Evolutionary conservation across 2,329 filamentous ascomycete species (phyloP).

Genomic region (Phaeosphaeria sp.): DNA sequence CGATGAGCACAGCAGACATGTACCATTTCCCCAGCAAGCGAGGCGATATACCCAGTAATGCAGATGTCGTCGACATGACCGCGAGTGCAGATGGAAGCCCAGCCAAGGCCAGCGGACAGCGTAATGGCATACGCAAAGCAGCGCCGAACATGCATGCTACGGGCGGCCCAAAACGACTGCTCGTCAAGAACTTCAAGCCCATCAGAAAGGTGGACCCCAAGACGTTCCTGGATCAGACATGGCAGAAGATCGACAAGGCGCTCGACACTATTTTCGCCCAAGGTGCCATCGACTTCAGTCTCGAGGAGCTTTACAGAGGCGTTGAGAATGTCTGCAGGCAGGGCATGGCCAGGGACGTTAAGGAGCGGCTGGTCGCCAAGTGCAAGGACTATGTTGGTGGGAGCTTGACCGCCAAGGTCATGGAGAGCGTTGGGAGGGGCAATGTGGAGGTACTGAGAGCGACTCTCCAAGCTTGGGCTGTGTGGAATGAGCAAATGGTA

Average conservation of each 20-base stretch:
- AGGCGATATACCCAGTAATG: not conserved
- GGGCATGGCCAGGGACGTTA: constrained; percentile 73
- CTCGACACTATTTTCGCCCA: constrained; percentile 76
- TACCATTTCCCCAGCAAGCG: constrained; percentile 45
- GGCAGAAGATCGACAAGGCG: constrained; percentile 75
- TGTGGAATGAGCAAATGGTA: constrained; percentile 81
- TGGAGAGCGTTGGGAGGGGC: constrained; percentile 62
- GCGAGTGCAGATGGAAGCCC: constrained; percentile 50
- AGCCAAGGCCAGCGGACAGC: constrained; percentile 49
- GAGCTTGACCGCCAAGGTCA: constrained; percentile 65
- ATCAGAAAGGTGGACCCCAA: constrained; percentile 70
- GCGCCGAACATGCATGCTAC: constrained; percentile 72
- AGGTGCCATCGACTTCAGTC: constrained; percentile 66
- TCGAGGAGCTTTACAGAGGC: constrained; percentile 87
- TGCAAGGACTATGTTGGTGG: constrained; percentile 69
- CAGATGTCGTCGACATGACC: constrained; percentile 34
- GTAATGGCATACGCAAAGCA: constrained; percentile 46
- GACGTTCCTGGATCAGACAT: constrained; percentile 78
- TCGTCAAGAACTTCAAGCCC: constrained; percentile 89
- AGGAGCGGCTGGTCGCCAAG: constrained; percentile 68
- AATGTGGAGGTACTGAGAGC: constrained; percentile 70
- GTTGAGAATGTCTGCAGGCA: constrained; percentile 91
- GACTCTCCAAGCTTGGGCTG: constrained; percentile 71
- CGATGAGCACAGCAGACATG: constrained; percentile 44
- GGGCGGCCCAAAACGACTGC: constrained; percentile 77